A percentile compares a stretch with the other conserved stretches of the same genome.
Conservation (phyloP, 2,329 filamentous ascomycete species). For the Colletotrichum cereale region DNA sequence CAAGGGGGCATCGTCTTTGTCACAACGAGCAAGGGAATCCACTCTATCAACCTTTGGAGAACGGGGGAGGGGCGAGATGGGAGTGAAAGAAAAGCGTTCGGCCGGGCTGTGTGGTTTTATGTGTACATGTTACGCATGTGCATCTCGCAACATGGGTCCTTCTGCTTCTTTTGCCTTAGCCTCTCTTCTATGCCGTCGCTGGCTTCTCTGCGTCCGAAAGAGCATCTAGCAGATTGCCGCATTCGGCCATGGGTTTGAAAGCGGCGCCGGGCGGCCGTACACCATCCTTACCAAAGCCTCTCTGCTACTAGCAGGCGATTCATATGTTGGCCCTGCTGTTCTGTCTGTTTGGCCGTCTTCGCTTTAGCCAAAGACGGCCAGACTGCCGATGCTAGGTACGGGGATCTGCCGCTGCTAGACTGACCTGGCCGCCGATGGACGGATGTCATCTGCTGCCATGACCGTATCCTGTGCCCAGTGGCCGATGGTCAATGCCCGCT, state of each 20-base stretch:
- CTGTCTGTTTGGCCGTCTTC: slow-evolving; percentile 33
- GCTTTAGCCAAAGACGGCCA: slow-evolving; percentile 37
- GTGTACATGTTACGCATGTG: slow-evolving; percentile 40
- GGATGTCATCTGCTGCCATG: slow-evolving; percentile 9
- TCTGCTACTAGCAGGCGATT: neutral
- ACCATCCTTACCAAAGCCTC: slow-evolving; percentile 25
- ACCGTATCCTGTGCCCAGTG: slow-evolving; percentile 2
- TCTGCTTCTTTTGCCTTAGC: slow-evolving; percentile 33
- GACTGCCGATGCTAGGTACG: neutral
- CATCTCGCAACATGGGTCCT: slow-evolving; percentile 18
- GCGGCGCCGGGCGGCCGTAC: slow-evolving; percentile 32
- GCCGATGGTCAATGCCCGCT: neutral
- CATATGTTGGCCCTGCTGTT: slow-evolving; percentile 15
- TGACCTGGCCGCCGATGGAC: neutral
- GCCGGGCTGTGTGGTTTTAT: slow-evolving; percentile 38
- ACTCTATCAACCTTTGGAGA: slow-evolving; percentile 25
- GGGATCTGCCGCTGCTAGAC: neutral
- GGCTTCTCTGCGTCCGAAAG: slow-evolving; percentile 42
- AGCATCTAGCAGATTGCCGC: slow-evolving; percentile 42
- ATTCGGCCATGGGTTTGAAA: slow-evolving; percentile 40
- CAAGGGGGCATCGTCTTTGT: slow-evolving; percentile 31
- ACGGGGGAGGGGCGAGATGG: slow-evolving; percentile 18
- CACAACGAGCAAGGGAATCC: slow-evolving; percentile 10
- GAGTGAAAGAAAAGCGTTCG: slow-evolving; percentile 40
- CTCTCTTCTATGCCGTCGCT: slow-evolving; percentile 34